These are phyloP conservation scores for Hanseniaspora occidentalis DNA, from an alignment of 805 yeast genomes.

Conservation along the genomic window DNA sequence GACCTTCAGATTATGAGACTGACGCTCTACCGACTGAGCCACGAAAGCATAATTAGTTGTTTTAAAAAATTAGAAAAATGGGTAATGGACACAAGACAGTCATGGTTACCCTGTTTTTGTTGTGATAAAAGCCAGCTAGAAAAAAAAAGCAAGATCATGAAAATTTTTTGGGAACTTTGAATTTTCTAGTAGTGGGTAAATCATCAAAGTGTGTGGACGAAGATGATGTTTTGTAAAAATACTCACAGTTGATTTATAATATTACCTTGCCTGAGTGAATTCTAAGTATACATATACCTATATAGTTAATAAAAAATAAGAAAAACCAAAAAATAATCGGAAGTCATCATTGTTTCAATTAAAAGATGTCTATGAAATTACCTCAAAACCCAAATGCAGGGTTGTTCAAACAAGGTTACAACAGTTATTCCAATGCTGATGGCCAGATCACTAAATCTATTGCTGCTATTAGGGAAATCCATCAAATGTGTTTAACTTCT, in stretches of 20 bases:
- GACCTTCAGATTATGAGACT: slow-evolving; percentile 37
- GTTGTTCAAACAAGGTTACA: slow-evolving; percentile 91
- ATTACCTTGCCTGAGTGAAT: too few relatives aligned
- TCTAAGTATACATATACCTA: too few relatives aligned
- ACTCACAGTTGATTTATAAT: too few relatives aligned
- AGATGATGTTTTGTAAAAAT: too few relatives aligned
- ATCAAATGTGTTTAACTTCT: slow-evolving; percentile 82
- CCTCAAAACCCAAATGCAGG: slow-evolving; percentile 92
- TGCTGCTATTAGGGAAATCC: slow-evolving; percentile 87
- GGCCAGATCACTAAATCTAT: slow-evolving; percentile 91
- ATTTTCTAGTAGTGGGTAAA: too few relatives aligned
- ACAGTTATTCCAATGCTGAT: slow-evolving; percentile 74
- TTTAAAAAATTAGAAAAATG: background rate
- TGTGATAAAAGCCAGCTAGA: too few relatives aligned
- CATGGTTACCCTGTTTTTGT: too few relatives aligned
- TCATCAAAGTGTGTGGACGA: too few relatives aligned
- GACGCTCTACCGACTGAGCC: slow-evolving; percentile 39
- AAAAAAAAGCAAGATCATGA: too few relatives aligned
- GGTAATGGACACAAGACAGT: too few relatives aligned
- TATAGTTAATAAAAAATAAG: background rate
- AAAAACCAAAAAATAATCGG: background rate
- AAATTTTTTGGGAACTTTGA: too few relatives aligned
- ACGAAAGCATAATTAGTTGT: slow-evolving; percentile 21
- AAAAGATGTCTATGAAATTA: slow-evolving; percentile 68
- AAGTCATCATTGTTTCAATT: background rate